These are phyloP conservation scores for Cyclotella distinguenda DNA, from an alignment of 108 stramenopile genomes.

Conservation along the genomic window DNA sequence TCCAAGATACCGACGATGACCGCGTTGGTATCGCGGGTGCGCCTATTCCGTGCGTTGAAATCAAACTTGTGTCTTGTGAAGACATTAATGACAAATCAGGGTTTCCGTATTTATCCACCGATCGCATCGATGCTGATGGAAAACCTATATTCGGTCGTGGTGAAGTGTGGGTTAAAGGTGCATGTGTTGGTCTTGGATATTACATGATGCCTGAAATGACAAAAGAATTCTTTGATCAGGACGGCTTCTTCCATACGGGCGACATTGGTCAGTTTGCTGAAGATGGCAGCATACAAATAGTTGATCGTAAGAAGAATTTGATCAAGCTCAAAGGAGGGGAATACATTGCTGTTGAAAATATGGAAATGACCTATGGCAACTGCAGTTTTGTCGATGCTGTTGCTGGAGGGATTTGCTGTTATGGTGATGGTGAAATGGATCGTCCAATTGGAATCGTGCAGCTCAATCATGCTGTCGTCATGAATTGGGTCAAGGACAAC, in stretches of 20 bases:
- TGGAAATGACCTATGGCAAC: constrained; percentile 82
- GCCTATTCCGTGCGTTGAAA: constrained; percentile 71
- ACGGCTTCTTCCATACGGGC: constrained; percentile 86
- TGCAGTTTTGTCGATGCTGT: constrained; percentile 71
- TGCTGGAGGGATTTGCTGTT: constrained; percentile 79
- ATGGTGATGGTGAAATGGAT: constrained; percentile 91
- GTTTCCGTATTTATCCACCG: constrained; percentile 60
- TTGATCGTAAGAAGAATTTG: constrained; percentile 92
- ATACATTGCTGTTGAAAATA: constrained; percentile 87
- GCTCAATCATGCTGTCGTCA: constrained; percentile 56
- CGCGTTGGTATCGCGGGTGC: constrained; percentile 75
- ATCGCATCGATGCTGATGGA: constrained; percentile 72
- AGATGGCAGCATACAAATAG: constrained; percentile 83
- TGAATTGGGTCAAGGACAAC: constrained; percentile 77
- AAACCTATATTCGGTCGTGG: constrained; percentile 75
- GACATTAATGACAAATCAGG: constrained; percentile 84
- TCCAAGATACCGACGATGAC: constrained; percentile 67
- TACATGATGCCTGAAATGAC: constrained; percentile 86
- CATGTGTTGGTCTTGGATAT: constrained; percentile 72
- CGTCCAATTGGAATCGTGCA: constrained; percentile 83
- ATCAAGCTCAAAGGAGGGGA: constrained; percentile 94
- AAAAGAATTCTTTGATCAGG: constrained; percentile 73
- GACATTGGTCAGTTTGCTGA: constrained; percentile 88
- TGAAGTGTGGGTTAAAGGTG: constrained; percentile 73
- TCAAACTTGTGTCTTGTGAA: constrained; percentile 75